Evolutionary conservation across 257 asterid genomes (phyloP).

Genomic region (Solanum arcanum): DNA sequence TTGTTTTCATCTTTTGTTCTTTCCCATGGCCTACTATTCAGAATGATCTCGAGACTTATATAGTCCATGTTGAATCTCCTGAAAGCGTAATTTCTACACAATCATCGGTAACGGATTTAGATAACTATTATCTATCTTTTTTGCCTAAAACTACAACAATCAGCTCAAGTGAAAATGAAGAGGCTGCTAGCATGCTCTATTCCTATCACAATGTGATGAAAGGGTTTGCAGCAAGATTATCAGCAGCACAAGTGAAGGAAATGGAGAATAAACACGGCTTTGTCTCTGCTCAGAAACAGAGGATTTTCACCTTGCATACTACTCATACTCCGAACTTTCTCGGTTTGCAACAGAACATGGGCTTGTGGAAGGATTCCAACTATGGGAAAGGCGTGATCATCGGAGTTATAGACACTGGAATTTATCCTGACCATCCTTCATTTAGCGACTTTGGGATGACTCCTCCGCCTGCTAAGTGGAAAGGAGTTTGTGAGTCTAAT

Average conservation of each 20-base stretch:
- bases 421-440: constrained; percentile 31
- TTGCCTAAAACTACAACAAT: constrained; percentile 4
- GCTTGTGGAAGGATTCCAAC: constrained; percentile 35
- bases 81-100: background rate
- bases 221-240: constrained; percentile 39
- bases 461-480: constrained; percentile 40
- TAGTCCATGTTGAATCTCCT: constrained; percentile 27
- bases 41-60: constrained; percentile 15
- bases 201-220: constrained; percentile 25
- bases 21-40: background rate
- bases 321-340: constrained; percentile 37
- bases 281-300: constrained; percentile 21
- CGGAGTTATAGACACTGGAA: constrained; percentile 37
- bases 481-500: constrained; percentile 26
- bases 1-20: background rate
- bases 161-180: background rate
- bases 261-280: constrained; percentile 21
- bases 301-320: constrained; percentile 17
- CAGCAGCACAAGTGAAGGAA: constrained; percentile 14
- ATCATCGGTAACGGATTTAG: background rate
- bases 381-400: constrained; percentile 43
- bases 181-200: constrained; percentile 3
- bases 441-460: constrained; percentile 38
- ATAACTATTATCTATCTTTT: constrained; percentile 24
- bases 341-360: constrained; percentile 30